Percentiles rank a stretch among this genome's conserved stretches.
These are phyloP conservation scores for Rhizoctonia solani DNA, from an alignment of 1,284 basidiomycete genomes.

Conservation along the genomic window DNA sequence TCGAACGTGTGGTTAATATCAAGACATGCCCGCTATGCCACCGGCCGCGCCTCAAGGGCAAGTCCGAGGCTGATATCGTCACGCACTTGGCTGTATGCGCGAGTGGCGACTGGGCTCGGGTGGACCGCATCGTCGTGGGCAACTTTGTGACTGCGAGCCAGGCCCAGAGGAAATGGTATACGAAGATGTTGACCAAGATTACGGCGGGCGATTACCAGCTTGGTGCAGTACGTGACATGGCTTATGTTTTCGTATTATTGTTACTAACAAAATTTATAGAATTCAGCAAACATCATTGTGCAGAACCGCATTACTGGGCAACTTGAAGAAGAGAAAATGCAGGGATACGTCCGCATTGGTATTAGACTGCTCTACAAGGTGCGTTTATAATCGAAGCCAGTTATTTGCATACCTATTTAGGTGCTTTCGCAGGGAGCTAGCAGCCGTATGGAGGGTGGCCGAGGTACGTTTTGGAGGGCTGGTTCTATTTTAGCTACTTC, in stretches of 20 bases:
- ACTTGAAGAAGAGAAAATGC: constrained; percentile 97
- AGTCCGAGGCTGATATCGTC: constrained; percentile 90
- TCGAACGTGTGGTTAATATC: constrained; percentile 93
- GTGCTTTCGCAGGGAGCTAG: constrained; percentile 65
- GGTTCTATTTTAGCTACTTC: constrained; percentile 4
- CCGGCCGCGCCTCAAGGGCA: constrained; percentile 79
- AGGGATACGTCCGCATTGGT: constrained; percentile 90
- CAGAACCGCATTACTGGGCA: constrained; percentile 90
- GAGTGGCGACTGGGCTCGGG: constrained; percentile 86
- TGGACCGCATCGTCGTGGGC: constrained; percentile 87
- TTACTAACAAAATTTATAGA: constrained; percentile 51
- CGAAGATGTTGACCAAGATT: constrained; percentile 84
- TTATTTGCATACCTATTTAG: constrained; percentile 2
- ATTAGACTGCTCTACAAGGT: constrained; percentile 92
- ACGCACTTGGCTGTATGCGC: constrained; percentile 94
- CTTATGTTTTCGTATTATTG: neutral
- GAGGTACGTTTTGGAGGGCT: constrained; percentile 62
- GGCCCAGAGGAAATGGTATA: constrained; percentile 96
- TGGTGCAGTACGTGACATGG: constrained; percentile 69
- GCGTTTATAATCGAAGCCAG: constrained; percentile 22
- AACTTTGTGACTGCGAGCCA: constrained; percentile 95
- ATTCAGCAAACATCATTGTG: constrained; percentile 95
- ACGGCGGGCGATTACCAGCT: constrained; percentile 85
- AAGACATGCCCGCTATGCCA: constrained; percentile 94
- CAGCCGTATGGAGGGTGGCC: constrained; percentile 85